A percentile compares a stretch with the other conserved stretches of the same genome.
Evolutionary conservation across 345 rosid species (phyloP).

Genomic region (Kernera saxatilis): DNA sequence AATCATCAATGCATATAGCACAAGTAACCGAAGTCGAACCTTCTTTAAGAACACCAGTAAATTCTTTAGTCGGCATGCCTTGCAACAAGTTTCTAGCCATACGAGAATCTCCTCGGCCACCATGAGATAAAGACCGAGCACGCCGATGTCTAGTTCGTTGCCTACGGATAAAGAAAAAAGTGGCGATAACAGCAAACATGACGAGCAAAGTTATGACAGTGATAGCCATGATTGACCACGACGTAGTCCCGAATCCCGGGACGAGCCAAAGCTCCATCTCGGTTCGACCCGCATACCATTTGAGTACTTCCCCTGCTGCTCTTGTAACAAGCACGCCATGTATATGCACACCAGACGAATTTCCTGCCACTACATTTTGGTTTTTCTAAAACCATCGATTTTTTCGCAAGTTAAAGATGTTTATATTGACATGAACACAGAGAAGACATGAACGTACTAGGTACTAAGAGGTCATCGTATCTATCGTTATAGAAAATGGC

Average conservation of each 20-base stretch:
- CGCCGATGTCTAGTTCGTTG: conserved; percentile 50
- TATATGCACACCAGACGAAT: conserved; percentile 57
- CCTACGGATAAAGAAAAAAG: conserved; percentile 68
- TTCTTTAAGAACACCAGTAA: conserved; percentile 57
- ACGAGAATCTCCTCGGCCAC: conserved; percentile 49
- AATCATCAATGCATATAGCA: conserved; percentile 84
- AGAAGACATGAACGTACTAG: conserved; percentile 41
- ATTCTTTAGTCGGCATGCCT: conserved; percentile 68
- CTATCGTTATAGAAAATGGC: conserved; percentile 55
- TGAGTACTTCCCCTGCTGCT: conserved; percentile 56
- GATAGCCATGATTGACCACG: conserved; percentile 81
- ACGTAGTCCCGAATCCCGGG: conserved; percentile 58
- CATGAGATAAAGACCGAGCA: conserved; percentile 35
- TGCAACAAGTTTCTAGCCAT: conserved; percentile 63
- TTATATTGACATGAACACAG: background rate
- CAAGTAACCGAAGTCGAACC: conserved; percentile 69
- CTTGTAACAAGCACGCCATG: conserved; percentile 66
- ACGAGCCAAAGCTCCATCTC: conserved; percentile 59
- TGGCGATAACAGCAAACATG: conserved; percentile 68
- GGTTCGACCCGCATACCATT: conserved; percentile 42
- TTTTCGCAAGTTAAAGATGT: background rate
- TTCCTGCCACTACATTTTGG: conserved; percentile 64
- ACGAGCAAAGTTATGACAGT: conserved; percentile 65
- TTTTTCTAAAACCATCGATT: background rate
- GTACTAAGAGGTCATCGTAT: conserved; percentile 52